Base-by-base conservation (phyloP, 352 stramenopile genomes). In the Globisporangium canariense region DNA sequence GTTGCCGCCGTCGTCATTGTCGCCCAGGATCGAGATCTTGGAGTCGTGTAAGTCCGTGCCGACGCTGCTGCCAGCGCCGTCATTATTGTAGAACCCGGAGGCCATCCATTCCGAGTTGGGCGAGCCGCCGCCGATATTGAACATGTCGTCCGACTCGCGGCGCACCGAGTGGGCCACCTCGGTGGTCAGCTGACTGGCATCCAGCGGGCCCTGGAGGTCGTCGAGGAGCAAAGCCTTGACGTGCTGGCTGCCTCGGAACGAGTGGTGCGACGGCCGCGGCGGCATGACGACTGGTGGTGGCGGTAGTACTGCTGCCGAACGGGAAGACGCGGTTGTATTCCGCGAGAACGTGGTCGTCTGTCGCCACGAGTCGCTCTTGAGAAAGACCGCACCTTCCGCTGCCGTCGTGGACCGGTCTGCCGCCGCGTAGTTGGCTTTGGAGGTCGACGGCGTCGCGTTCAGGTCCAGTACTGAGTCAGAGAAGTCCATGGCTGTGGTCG, bases 311-410 rank as follows among this genome's bases (percentile, higher is more conserved):
- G 49, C 5, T 20, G 25, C 8, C 22, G 13, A 11, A n/a, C 22
- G 20, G 4, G 28, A 20, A 11, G 22, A 34, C 22, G 41, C 16
- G 16, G 43, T 25, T 8, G 43, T 25, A 11, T n/a, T 46, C 10
- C 18, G 43, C 18, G 18, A 28, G 43, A 25, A 66, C 10, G 28
- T 40, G 6, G n/a, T 55, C 13, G 52, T 57, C 4, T 53, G 54
- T 14, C 36, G 62, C 62, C 62, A 61, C 28, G 53, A 20, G 22
- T 67, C 62, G 62, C 53, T 67, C 62, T 67, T 62, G 30, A 62
- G 43, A 5, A 47, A 46, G 6, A 62, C 54, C 7, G 20, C n/a
- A 4, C 34, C 32, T 7, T 62, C 54, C 8, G 54, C 54, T 8
- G 54, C 45, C 5, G 13, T 52, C 9, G 38, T 46, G 14, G 32